Conservation (phyloP, 257 asterid genomes). For the Gentiana dahurica region DNA sequence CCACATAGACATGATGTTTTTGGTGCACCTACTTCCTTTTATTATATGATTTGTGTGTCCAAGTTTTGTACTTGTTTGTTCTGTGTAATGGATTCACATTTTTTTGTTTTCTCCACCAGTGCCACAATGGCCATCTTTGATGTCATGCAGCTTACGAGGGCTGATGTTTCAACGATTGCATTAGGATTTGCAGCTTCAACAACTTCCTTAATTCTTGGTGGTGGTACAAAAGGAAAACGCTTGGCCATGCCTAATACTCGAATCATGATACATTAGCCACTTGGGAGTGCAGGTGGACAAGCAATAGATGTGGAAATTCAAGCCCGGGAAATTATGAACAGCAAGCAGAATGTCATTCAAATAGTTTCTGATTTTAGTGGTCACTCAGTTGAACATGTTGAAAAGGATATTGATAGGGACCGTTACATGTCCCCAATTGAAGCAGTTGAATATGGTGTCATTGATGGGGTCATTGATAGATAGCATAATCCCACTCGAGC, state of each 20-base stretch:
- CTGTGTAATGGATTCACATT: conserved; percentile 1
- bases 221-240: conserved; percentile 94
- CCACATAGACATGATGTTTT: no score
- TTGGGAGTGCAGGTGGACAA: conserved; percentile 90
- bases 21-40: no score
- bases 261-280: conserved; percentile 89
- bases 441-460: conserved; percentile 85
- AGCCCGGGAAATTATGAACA: conserved; percentile 80
- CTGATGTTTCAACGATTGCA: conserved; percentile 79
- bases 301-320: conserved; percentile 90
- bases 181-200: conserved; percentile 88
- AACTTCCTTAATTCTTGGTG: conserved; percentile 85
- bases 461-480: conserved; percentile 90
- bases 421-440: conserved; percentile 94
- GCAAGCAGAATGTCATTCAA: conserved; percentile 55
- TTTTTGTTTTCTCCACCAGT: conserved; percentile 25
- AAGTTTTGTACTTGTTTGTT: neutral
- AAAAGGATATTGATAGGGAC: conserved; percentile 85
- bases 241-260: conserved; percentile 94
- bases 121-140: conserved; percentile 91
- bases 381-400: conserved; percentile 73
- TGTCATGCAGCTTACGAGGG: conserved; percentile 50
- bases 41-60: no score
- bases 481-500: conserved; percentile 65
- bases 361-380: conserved; percentile 59